A percentile compares a stretch with the other conserved stretches of the same genome.
Conservation (phyloP, 2,329 filamentous ascomycete species). For the Pseudocercospora fijiensis region DNA sequence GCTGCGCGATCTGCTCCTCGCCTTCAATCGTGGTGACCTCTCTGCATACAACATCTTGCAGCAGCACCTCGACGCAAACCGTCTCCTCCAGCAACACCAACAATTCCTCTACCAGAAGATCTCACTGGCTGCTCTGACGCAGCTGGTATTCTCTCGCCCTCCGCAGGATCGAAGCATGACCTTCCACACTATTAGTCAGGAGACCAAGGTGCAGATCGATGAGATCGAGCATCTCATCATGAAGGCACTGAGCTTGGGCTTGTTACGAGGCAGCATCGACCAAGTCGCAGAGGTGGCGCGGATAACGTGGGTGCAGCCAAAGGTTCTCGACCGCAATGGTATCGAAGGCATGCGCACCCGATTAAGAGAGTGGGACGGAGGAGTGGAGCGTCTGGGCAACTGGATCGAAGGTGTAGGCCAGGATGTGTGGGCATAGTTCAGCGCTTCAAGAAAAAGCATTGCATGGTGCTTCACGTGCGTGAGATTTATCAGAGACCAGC, state of each 20-base stretch:
- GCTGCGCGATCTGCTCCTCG: slow-evolving; percentile 93
- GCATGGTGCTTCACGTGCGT: background rate
- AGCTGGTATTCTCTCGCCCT: slow-evolving; percentile 92
- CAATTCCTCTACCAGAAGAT: slow-evolving; percentile 95
- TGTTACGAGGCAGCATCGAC: slow-evolving; percentile 89
- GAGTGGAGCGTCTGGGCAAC: slow-evolving; percentile 92
- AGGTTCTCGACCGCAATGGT: slow-evolving; percentile 93
- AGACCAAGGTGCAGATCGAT: slow-evolving; percentile 86
- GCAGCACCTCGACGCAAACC: slow-evolving; percentile 69
- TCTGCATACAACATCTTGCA: slow-evolving; percentile 78
- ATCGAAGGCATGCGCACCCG: slow-evolving; percentile 88
- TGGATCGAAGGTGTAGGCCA: slow-evolving; percentile 94
- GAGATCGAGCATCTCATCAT: slow-evolving; percentile 98
- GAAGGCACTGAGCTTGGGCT: slow-evolving; percentile 93
- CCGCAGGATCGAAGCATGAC: slow-evolving; percentile 95
- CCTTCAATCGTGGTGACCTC: slow-evolving; percentile 94
- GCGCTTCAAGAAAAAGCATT: background rate
- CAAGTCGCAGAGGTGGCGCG: slow-evolving; percentile 91
- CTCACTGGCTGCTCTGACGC: slow-evolving; percentile 90
- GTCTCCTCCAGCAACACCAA: slow-evolving; percentile 74
- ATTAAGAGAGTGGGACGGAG: slow-evolving; percentile 90
- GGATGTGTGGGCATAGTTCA: slow-evolving; percentile 86
- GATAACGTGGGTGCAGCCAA: slow-evolving; percentile 98
- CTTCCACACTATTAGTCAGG: slow-evolving; percentile 80
- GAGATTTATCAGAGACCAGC: background rate